Conservation (phyloP, 2,329 filamentous ascomycete genomes). For the Verruconis gallopava region DNA sequence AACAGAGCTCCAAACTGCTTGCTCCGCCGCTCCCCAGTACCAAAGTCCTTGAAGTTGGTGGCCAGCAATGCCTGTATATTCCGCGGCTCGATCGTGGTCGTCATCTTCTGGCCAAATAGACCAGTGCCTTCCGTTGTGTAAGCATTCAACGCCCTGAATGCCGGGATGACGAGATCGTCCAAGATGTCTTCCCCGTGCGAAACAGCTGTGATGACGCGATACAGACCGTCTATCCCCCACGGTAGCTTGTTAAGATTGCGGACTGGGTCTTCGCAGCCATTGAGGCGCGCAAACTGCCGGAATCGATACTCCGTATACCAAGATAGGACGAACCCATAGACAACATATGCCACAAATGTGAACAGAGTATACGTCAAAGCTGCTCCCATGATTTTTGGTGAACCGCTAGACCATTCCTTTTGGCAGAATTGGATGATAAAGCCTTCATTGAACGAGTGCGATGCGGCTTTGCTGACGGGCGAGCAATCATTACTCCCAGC, state of each 20-base stretch:
- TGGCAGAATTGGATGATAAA: no score
- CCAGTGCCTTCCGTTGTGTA: constrained; percentile 6
- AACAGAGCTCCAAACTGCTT: constrained; percentile 11
- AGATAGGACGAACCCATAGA: neutral
- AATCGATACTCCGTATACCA: neutral
- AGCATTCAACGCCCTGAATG: neutral
- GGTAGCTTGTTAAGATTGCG: constrained; percentile 21
- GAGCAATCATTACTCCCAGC: no score
- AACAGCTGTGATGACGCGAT: constrained; percentile 1
- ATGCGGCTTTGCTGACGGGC: no score
- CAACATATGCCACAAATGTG: neutral
- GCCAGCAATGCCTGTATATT: constrained; percentile 11
- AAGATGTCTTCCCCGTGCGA: constrained; percentile 12
- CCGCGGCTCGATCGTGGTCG: constrained; percentile 9
- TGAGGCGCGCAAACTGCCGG: constrained; percentile 13
- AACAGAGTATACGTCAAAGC: neutral
- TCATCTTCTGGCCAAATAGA: constrained; percentile 4
- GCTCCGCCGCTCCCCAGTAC: constrained; percentile 5
- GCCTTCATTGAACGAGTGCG: no score
- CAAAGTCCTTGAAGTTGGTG: constrained; percentile 12
- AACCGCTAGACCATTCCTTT: no score
- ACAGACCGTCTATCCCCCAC: constrained; percentile 8
- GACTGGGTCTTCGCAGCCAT: constrained; percentile 35
- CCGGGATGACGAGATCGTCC: constrained; percentile 8
- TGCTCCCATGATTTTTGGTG: neutral